Conservation (phyloP, 2,329 filamentous ascomycete genomes). For the Ophiostoma populinum region DNA sequence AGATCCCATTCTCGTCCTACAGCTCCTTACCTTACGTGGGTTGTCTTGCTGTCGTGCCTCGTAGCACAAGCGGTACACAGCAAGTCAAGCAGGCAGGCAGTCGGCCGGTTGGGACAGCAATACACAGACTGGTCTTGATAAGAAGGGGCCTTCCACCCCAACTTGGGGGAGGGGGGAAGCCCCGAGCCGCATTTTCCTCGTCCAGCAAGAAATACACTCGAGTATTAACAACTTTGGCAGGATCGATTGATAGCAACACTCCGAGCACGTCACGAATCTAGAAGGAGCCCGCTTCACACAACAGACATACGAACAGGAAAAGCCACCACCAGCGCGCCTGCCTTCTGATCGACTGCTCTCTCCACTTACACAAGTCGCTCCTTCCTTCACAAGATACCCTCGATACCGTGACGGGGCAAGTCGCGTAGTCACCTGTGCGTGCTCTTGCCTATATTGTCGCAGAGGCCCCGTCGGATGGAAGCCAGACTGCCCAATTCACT, state of each 20-base stretch:
- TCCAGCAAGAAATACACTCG: too few relatives aligned
- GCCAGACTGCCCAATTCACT: too few relatives aligned
- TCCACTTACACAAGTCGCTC: not conserved
- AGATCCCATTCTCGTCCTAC: not conserved
- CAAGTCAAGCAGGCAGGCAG: not conserved
- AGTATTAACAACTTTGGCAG: too few relatives aligned
- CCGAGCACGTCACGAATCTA: too few relatives aligned
- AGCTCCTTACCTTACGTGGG: not conserved
- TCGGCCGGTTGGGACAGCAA: not conserved
- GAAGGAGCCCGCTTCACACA: too few relatives aligned
- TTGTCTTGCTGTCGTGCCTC: constrained; percentile 1
- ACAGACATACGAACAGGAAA: not conserved
- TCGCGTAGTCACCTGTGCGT: too few relatives aligned
- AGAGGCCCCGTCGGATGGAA: too few relatives aligned
- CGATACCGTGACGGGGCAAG: too few relatives aligned
- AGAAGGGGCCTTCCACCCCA: not conserved
- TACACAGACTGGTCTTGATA: not conserved
- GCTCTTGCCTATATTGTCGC: too few relatives aligned
- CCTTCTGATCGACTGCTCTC: not conserved
- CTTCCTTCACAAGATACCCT: constrained; percentile 3
- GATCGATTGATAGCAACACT: too few relatives aligned
- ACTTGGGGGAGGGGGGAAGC: too few relatives aligned
- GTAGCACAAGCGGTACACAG: not conserved
- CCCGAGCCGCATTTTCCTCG: too few relatives aligned
- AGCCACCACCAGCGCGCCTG: constrained; percentile 1